Evolutionary conservation across 768 basidiomycete genomes (phyloP).

Genomic region (Tulasnella sp.): DNA sequence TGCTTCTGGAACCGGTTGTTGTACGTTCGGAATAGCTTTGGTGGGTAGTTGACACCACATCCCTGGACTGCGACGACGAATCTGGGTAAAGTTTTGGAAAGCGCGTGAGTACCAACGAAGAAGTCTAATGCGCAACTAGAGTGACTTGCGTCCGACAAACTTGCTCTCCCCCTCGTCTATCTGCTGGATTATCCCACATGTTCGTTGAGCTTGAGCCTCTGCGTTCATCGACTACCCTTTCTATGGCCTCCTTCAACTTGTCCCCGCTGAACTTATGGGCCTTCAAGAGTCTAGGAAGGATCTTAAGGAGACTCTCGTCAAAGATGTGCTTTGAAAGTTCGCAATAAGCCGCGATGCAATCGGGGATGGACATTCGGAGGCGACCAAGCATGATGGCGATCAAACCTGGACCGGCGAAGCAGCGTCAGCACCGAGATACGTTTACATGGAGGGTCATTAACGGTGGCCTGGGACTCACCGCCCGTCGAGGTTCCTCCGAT

Average conservation of each 20-base stretch:
- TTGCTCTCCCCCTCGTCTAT: neutral
- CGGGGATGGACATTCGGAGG: slow-evolving; percentile 33
- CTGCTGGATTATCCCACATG: neutral
- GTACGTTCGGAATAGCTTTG: slow-evolving; percentile 23
- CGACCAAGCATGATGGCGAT: slow-evolving; percentile 38
- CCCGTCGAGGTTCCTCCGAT: neutral
- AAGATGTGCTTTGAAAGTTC: slow-evolving; percentile 32
- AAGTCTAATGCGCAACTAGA: neutral
- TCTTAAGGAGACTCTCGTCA: neutral
- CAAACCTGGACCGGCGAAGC: slow-evolving; percentile 15
- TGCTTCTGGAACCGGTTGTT: neutral
- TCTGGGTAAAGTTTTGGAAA: slow-evolving; percentile 2
- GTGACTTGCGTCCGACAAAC: slow-evolving; percentile 9
- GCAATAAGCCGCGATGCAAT: slow-evolving; percentile 31
- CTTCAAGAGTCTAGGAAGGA: neutral
- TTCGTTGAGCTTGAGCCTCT: slow-evolving; percentile 5
- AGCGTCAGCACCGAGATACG: neutral
- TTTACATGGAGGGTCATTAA: neutral
- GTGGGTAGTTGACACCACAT: neutral
- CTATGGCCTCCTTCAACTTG: slow-evolving; percentile 18
- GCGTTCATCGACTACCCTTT: slow-evolving; percentile 4
- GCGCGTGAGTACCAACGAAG: neutral
- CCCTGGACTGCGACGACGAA: slow-evolving; percentile 21
- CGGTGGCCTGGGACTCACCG: too few relatives aligned
- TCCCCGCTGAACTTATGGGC: slow-evolving; percentile 9